Evolutionary conservation across 2,329 filamentous ascomycete species (phyloP).

Genomic region (Cadophora luteo-olivacea): DNA sequence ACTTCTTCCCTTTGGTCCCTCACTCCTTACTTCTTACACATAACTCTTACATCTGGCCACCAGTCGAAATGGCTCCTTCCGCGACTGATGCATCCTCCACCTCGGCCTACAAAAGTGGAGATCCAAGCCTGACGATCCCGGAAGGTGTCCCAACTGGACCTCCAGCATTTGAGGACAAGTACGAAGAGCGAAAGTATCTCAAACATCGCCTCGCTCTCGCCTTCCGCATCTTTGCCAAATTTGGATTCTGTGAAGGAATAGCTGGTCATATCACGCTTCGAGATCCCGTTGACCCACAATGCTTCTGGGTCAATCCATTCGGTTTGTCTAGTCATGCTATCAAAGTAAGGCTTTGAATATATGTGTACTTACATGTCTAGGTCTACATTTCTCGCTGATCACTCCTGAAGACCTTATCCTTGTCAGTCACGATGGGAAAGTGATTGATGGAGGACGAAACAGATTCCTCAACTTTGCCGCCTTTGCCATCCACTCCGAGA

Average conservation of each 20-base stretch:
- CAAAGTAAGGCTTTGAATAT: no score
- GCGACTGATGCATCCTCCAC: not conserved
- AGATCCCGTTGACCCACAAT: conserved; percentile 31
- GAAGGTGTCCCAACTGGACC: conserved; percentile 48
- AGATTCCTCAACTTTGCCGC: conserved; percentile 45
- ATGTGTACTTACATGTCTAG: conserved; percentile 44
- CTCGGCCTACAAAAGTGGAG: conserved; percentile 20
- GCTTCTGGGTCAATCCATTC: conserved; percentile 37
- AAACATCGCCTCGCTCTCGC: conserved; percentile 51
- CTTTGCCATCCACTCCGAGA: conserved; percentile 63
- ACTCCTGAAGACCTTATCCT: conserved; percentile 67
- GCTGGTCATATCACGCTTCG: conserved; percentile 42
- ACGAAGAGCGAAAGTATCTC: conserved; percentile 40
- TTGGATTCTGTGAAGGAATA: conserved; percentile 50
- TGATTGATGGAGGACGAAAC: conserved; percentile 64
- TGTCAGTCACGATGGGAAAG: conserved; percentile 63
- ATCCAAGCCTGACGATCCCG: conserved; percentile 26
- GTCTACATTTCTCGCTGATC: conserved; percentile 32
- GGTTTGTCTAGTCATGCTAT: conserved; percentile 58
- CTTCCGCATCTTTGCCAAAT: conserved; percentile 52
- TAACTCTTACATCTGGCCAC: no score
- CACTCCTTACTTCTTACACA: no score
- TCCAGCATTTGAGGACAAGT: conserved; percentile 48
- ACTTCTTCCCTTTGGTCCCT: no score
- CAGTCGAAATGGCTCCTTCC: no score